A percentile compares a stretch with the other conserved stretches of the same genome.
phyloP scores from a whole-genome alignment of 2,329 filamentous ascomycete species.

The Colletotrichum musicola region DNA sequence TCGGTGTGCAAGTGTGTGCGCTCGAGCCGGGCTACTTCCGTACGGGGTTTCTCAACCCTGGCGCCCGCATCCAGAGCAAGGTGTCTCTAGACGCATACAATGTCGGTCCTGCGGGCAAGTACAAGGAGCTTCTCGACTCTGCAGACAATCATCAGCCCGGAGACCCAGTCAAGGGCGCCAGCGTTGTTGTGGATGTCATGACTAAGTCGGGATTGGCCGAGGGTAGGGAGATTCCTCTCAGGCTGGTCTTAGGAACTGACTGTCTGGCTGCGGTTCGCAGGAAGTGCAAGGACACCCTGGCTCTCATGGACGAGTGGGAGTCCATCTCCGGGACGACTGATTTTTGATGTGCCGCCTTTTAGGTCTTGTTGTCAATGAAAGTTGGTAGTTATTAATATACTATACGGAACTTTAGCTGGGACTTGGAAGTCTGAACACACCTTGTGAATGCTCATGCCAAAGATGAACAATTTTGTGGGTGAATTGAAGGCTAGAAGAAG shows the following conservation, averaged over 20 bases:
- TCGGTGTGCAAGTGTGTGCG: conserved; percentile 56
- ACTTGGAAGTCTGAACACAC: too few species aligned
- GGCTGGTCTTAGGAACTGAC: conserved; percentile 69
- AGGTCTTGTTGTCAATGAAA: neutral
- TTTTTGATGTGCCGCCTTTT: conserved; percentile 4
- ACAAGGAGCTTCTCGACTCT: conserved; percentile 47
- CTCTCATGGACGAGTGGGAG: conserved; percentile 64
- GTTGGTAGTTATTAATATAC: neutral
- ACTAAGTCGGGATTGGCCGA: conserved; percentile 60
- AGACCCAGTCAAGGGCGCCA: conserved; percentile 65
- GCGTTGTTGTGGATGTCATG: conserved; percentile 67
- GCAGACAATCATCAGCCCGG: conserved; percentile 65
- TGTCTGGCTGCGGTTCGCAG: conserved; percentile 54
- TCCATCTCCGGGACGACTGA: conserved; percentile 55
- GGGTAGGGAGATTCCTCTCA: conserved; percentile 63
- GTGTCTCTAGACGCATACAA: conserved; percentile 50
- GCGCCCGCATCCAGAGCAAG: conserved; percentile 44
- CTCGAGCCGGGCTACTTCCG: conserved; percentile 68
- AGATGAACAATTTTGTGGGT: too few species aligned
- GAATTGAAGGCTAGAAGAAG: too few species aligned
- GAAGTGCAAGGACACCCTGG: conserved; percentile 58
- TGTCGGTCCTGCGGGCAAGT: conserved; percentile 46
- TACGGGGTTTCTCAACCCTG: conserved; percentile 59
- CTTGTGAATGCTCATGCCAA: too few species aligned
- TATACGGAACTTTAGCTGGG: too few species aligned